Evolutionary conservation across 2,329 filamentous ascomycete species (phyloP).

Genomic region (Parastagonospora nodorum): DNA sequence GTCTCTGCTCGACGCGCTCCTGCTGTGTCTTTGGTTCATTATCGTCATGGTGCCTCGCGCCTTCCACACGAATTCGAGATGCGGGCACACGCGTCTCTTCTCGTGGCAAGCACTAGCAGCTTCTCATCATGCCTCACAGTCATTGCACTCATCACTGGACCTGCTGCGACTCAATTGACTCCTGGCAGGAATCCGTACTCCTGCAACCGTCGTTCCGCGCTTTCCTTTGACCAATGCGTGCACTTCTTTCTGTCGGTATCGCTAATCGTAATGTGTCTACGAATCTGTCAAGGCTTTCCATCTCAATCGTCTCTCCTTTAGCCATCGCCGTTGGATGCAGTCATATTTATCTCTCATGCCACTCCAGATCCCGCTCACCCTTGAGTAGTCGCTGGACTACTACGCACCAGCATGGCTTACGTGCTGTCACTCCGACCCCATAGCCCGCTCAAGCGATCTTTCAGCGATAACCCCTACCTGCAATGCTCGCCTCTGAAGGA

Average conservation of each 20-base stretch:
- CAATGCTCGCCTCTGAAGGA: constrained; percentile 40
- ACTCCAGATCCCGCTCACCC: constrained; percentile 24
- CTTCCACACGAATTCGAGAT: constrained; percentile 4
- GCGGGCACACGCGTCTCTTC: neutral
- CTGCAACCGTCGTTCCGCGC: constrained; percentile 19
- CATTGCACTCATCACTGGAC: neutral
- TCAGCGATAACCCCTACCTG: constrained; percentile 48
- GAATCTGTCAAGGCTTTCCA: constrained; percentile 14
- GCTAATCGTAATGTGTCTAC: constrained; percentile 14
- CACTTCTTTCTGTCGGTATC: constrained; percentile 18
- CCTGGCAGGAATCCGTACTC: constrained; percentile 6
- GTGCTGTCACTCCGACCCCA: constrained; percentile 47
- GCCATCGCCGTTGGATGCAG: constrained; percentile 33
- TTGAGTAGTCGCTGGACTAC: constrained; percentile 26
- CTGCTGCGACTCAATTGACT: neutral
- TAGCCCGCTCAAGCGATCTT: constrained; percentile 49
- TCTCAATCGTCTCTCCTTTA: constrained; percentile 33
- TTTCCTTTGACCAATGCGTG: constrained; percentile 18
- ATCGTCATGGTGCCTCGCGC: constrained; percentile 12
- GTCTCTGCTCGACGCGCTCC: constrained; percentile 1
- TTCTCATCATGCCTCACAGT: neutral
- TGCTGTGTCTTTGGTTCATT: constrained; percentile 3
- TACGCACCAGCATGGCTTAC: constrained; percentile 42
- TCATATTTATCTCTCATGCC: constrained; percentile 48
- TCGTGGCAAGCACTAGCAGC: neutral